Base-by-base conservation (phyloP, 2,329 filamentous ascomycete genomes). In the Aspergillus sp. region DNA sequence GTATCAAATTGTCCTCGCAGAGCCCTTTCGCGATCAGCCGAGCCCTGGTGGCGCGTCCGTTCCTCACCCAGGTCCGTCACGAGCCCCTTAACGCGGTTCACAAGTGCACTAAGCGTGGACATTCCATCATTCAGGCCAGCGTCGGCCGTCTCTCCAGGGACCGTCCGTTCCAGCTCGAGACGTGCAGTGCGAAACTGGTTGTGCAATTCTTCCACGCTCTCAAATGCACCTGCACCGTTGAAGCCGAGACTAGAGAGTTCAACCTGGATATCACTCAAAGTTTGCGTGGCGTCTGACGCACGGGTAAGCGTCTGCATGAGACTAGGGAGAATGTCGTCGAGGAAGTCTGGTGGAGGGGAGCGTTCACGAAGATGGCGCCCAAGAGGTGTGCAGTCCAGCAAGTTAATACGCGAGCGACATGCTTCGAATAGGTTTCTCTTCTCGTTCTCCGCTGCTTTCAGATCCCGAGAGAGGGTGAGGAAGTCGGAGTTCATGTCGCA, bases 1-100 rank as follows among this genome's bases (percentile, higher is more conserved):
- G 69, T 68, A 48, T 80, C 73, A 43, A 80, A 81, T 52, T 80
- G 75, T 15, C 71, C 71, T n/a, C 73, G 72, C 27, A 81, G 64
- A 15, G 71, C 74, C 35, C 66, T 69, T 61, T 80, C 76, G 17
- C 74, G 73, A 37, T 69, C 68, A 49, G 73, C 62, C 15, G 72
- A 71, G 39, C 71, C 71, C 27, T 70, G 56, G 31, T 77, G 65
- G 5, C 68, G 63, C 6, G 64, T 60, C 12, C 64, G 69, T 45
- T 78, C 73, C 6, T 68, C 64, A 37, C 70, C 63, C 11, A 78
- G 62, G 19, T 71, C 68, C 23, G 68, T 64, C 2, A 73, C 69
- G 1, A 79, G 59, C 11, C 65, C 56, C 39, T 73, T 68, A 4
- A 80, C 69, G 19, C 75, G 73, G 15, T 67, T 64, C 2, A 79